A percentile compares a stretch with the other conserved stretches of the same genome.
These are phyloP conservation scores for Graphium sp. DNA, from an alignment of 2,329 filamentous ascomycete genomes.

Conservation along the genomic window DNA sequence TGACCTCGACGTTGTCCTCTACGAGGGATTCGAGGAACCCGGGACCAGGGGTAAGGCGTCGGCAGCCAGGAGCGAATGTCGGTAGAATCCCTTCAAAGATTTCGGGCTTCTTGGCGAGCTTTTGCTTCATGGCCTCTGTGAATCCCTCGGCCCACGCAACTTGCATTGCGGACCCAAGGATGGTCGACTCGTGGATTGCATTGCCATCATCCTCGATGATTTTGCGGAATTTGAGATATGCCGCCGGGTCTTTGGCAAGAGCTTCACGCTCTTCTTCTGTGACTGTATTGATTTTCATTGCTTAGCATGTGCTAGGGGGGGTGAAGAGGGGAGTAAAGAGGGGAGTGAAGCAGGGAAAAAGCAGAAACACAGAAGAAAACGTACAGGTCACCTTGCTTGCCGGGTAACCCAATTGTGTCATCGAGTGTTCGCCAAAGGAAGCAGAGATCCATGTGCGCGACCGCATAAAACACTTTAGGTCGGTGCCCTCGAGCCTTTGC, in stretches of 20 bases:
- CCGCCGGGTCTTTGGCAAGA: conserved; percentile 18
- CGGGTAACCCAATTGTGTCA: conserved; percentile 24
- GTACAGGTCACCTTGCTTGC: no score
- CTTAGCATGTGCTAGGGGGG: conserved; percentile 13
- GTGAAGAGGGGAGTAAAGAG: no score
- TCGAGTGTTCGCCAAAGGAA: conserved; percentile 25
- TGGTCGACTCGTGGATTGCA: conserved; percentile 20
- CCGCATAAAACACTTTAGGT: conserved; percentile 27
- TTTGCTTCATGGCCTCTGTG: no score
- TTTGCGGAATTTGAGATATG: conserved; percentile 22
- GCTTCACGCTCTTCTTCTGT: conserved; percentile 17
- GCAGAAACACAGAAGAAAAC: no score
- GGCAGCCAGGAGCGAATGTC: no score
- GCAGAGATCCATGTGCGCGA: conserved; percentile 32
- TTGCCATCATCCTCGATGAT: conserved; percentile 24
- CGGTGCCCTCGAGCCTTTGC: conserved; percentile 21
- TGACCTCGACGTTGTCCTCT: conserved; percentile 22
- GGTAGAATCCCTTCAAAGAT: no score
- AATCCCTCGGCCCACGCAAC: no score
- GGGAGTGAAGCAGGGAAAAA: no score
- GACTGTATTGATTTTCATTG: no score
- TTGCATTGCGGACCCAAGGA: conserved; percentile 21
- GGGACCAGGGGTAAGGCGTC: conserved; percentile 20
- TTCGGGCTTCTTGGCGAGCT: no score
- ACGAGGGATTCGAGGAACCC: conserved; percentile 22